A percentile compares a stretch with the other conserved stretches of the same genome.
Conservation (phyloP, 441 rosid species). For the Arabidopsis lyrata region DNA sequence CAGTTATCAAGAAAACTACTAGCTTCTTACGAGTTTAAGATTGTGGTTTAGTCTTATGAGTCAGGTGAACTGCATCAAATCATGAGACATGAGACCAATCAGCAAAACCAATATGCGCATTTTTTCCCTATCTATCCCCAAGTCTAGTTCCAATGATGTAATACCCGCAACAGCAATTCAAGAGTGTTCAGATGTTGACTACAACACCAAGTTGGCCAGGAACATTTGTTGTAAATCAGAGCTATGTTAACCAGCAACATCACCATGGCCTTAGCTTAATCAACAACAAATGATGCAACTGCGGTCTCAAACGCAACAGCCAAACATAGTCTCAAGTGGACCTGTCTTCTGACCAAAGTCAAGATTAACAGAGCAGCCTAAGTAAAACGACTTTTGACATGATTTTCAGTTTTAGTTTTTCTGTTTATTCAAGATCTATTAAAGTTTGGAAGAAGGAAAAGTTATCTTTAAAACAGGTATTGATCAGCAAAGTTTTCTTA, state of each 20-base stretch:
- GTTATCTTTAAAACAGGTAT: no score
- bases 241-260: neutral
- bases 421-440: no score
- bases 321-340: neutral
- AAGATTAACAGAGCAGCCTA: neutral
- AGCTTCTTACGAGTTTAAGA: neutral
- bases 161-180: neutral
- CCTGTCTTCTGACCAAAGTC: neutral
- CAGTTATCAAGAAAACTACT: neutral
- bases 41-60: neutral
- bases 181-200: neutral
- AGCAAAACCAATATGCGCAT: neutral
- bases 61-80: neutral
- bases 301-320: neutral
- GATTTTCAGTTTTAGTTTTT: neutral
- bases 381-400: neutral
- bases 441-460: no score
- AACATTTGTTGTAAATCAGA: neutral
- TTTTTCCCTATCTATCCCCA: neutral
- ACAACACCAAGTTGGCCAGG: neutral
- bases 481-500: no score
- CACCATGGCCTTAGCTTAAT: neutral
- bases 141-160: neutral
- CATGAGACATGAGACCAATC: neutral
- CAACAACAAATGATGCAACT: neutral